Evolutionary conservation across 2,329 filamentous ascomycete genomes (phyloP), one percentile per base, ranked within the genome.

Genomic region (Microascus cirrosus): DNA sequence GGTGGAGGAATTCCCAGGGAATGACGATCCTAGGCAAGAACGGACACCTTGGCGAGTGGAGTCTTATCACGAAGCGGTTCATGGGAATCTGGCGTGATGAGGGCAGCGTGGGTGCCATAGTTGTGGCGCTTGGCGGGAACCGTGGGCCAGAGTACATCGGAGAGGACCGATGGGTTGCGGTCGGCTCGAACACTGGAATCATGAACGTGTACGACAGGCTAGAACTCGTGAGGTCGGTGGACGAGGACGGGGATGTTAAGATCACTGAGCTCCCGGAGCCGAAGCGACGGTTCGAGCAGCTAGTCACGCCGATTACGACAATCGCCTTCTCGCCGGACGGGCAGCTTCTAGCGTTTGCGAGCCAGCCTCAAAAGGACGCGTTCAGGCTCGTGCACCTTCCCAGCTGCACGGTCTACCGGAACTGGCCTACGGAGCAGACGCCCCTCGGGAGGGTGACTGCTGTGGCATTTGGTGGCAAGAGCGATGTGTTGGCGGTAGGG

Each of bases 401-500:
- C 0, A 92, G 83, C 64, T 96, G 91, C 70, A 96, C 91, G 1
- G 90, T 97, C 22, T 99, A 94, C 78, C 85, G 86, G 66, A 99
- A 99, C 72, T 99, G 94, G 94, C 94, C 94, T 25, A 99, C 93
- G 57, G 83, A 85, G 62, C 86, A 88, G 69, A 99, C 94, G 59
- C 91, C 92, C 1, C 73, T 99, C 61, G 94, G 94, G 0, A 80
- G 90, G 60, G 85, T 97, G 63, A 89, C 89, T 2, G 78, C 84
- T 1, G 82, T 91, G 60, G 85, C 88, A 2, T 87, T 90, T 68
- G 80, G 81, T 22, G 77, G 74, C 6, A 77, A 79, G 61, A 87
- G 84, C 60, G 80, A 87, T 65, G 70, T 92, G 65, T 69, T 99
- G 62, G 90, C 90, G 12, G 88, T 97, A 56, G 93, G 85, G 20